phyloP scores from a whole-genome alignment of 495 filamentous ascomycete species.

The Thermothielavioides terrestris region DNA sequence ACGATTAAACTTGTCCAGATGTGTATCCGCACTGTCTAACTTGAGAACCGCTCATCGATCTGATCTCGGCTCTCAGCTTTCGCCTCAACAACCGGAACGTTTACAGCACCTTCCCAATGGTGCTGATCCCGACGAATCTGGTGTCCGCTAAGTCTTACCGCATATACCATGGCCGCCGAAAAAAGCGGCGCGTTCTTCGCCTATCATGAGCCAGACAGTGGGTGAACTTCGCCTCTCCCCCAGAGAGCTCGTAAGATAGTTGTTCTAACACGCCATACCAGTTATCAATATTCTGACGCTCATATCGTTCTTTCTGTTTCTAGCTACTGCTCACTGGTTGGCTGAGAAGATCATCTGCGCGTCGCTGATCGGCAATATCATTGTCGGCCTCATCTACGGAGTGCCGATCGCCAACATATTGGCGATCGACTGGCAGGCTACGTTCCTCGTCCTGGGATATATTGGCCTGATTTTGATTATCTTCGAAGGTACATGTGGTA shows the following conservation, averaged over 20 bases:
- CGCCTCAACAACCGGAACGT: too few relatives aligned
- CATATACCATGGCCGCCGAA: conserved; percentile 7
- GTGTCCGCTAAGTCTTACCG: not conserved
- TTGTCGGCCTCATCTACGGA: conserved; percentile 65
- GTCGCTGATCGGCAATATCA: conserved; percentile 64
- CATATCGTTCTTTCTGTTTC: conserved; percentile 55
- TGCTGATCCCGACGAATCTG: not conserved
- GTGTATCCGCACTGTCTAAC: too few relatives aligned
- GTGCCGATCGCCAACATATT: conserved; percentile 44
- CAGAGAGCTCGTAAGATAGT: not conserved
- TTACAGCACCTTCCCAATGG: not conserved
- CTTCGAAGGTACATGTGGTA: conserved; percentile 47
- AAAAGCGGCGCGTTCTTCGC: conserved; percentile 10
- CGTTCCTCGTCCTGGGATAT: conserved; percentile 64
- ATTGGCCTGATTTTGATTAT: conserved; percentile 67
- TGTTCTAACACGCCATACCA: not conserved
- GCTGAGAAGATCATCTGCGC: conserved; percentile 60
- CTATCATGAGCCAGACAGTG: conserved; percentile 20
- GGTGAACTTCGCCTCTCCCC: not conserved
- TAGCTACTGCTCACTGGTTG: conserved; percentile 50
- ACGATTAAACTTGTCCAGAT: too few relatives aligned
- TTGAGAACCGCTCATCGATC: too few relatives aligned
- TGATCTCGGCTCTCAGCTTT: too few relatives aligned
- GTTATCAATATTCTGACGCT: conserved; percentile 46
- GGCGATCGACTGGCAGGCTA: conserved; percentile 45